phyloP scores from a whole-genome alignment of 2,329 filamentous ascomycete genomes.

The Whalleya microplaca region DNA sequence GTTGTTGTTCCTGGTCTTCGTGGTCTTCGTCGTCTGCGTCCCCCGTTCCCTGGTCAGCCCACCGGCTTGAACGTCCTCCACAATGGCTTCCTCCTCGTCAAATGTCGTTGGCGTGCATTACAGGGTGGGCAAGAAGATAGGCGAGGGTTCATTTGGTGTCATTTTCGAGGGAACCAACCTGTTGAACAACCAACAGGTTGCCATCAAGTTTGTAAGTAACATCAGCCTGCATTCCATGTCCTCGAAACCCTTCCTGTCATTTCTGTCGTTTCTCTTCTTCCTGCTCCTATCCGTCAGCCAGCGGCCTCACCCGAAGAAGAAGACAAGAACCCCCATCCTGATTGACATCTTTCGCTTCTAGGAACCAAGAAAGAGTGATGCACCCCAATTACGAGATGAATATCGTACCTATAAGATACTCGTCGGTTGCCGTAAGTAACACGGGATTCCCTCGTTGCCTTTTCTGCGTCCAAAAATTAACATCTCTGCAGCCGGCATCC shows the following conservation, averaged over 20 bases:
- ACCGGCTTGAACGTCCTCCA: conserved; percentile 26
- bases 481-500: conserved; percentile 77
- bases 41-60: conserved; percentile 7
- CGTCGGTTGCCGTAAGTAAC: conserved; percentile 89
- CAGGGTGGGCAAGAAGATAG: conserved; percentile 98
- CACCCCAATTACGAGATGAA: conserved; percentile 95
- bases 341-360: conserved; percentile 41
- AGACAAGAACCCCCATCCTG: conserved; percentile 8
- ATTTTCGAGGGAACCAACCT: conserved; percentile 99
- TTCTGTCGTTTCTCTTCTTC: too few species aligned
- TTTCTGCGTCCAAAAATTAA: conserved; percentile 17
- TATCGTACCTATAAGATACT: conserved; percentile 99
- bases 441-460: conserved; percentile 21
- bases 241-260: neutral
- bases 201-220: conserved; percentile 93
- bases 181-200: conserved; percentile 98
- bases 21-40: conserved; percentile 7
- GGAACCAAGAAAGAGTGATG: conserved; percentile 99
- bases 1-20: conserved; percentile 16
- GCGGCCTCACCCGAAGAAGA: neutral
- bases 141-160: conserved; percentile 97
- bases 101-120: conserved; percentile 99
- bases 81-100: conserved; percentile 85
- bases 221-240: conserved; percentile 5
- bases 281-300: neutral